Base-by-base conservation (phyloP, 1,284 basidiomycete species). In the Naganishia cerealis region DNA sequence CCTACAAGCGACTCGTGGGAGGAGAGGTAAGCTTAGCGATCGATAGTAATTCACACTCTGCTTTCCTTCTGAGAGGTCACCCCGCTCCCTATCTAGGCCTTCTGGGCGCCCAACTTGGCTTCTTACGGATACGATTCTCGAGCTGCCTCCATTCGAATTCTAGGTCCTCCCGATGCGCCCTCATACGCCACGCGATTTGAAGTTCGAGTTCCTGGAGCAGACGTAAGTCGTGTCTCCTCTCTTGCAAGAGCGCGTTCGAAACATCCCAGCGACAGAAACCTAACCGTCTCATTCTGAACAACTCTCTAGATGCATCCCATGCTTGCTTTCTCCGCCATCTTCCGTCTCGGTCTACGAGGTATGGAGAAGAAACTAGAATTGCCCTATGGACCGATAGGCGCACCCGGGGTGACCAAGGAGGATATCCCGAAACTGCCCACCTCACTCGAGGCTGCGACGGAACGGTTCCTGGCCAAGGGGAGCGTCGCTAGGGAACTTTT, bases 1-100 rank as follows among this genome's bases (percentile, higher is more conserved):
- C 92, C n/a, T 99, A 98, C 83, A 99, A 98, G 79, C 90, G 94
- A 24, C 86, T 99, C 15, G 88, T 92, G 18, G 94, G 91, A n/a
- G 94, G 94, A 21, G 92, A 93, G 77, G 88, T 79, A 66, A 65
- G 77, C 67, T 33, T 33, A 33, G 2, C 29, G 3, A 33, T 50
- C 21, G 1, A 43, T 1, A 9, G 9, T 16, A 67, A 16, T 9
- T 56, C 21, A 40, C 24, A 40, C 24, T 53, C 50, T 16, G 46
- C 46, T 67, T n/a, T 38, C 26, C 16, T 69, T 39, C 38, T 48
- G n/a, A 65, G 59, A 55, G 57, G 70, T 55, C 21, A 21, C 43
- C 43, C 13, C 16, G 18, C 33, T 24, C 18, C 38, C 33, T 48
- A 29, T 50, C 12, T 53, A 82, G 80, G 80, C 90, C 1, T 94